These are phyloP conservation scores for Colletotrichum gloeosporioides DNA, from an alignment of 2,329 filamentous ascomycete species.

Conservation along the genomic window DNA sequence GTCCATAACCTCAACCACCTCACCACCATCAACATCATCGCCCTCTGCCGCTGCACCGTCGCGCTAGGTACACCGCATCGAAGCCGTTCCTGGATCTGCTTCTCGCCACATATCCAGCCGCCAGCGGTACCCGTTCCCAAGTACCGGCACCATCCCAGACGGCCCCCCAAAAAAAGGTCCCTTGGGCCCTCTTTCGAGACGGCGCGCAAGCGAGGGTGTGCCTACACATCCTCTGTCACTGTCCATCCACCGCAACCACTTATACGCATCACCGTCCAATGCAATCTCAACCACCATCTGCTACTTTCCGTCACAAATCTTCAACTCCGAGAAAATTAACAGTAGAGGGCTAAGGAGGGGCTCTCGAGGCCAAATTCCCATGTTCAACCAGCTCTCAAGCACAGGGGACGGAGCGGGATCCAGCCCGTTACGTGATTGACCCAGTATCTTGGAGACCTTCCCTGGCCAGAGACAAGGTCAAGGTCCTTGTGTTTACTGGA, in stretches of 20 bases:
- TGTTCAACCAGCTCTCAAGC: background rate
- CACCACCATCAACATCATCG: background rate
- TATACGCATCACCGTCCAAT: conserved; percentile 6
- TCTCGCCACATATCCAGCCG: conserved; percentile 2
- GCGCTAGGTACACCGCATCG: background rate
- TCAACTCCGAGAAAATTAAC: background rate
- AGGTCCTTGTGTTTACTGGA: background rate
- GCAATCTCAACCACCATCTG: background rate
- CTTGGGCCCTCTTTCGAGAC: background rate
- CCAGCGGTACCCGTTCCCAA: background rate
- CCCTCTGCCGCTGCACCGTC: background rate
- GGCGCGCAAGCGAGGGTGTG: background rate
- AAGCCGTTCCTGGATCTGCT: conserved; percentile 6
- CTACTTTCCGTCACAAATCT: background rate
- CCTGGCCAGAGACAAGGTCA: conserved; percentile 1
- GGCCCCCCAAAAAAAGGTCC: background rate
- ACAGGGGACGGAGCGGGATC: conserved; percentile 14
- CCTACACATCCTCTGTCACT: background rate
- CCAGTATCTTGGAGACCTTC: conserved; percentile 17
- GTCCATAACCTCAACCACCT: background rate
- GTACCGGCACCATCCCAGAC: conserved; percentile 11
- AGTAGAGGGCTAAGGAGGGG: background rate
- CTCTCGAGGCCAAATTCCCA: background rate
- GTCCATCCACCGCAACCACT: background rate
- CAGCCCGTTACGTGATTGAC: conserved; percentile 22